Evolutionary conservation across 441 rosid genomes (phyloP).

Genomic region (Daphne laureola): DNA sequence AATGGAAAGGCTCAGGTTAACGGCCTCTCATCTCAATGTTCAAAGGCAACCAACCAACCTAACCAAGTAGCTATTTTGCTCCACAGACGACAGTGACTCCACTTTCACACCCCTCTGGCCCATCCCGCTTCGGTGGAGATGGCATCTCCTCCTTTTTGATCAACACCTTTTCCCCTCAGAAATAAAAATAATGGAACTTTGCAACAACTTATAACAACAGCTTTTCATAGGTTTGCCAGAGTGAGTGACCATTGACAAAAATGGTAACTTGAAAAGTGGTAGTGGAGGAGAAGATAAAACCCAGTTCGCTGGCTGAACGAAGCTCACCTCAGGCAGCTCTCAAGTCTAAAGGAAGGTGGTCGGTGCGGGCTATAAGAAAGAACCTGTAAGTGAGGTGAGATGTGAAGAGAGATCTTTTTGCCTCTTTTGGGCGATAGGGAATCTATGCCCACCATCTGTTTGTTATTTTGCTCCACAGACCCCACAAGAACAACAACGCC

Average conservation of each 20-base stretch:
- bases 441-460: constrained; percentile 43
- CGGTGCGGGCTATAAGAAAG: too few species aligned
- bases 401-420: constrained; percentile 18
- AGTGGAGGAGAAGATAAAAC: background rate
- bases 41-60: too few species aligned
- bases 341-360: too few species aligned
- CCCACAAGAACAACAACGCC: constrained; percentile 16
- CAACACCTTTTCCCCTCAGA: too few species aligned
- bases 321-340: too few species aligned
- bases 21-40: background rate
- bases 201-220: too few species aligned
- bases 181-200: too few species aligned
- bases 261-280: background rate
- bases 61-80: too few species aligned
- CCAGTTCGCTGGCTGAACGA: too few species aligned
- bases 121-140: constrained; percentile 24
- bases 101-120: constrained; percentile 22
- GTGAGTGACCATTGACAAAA: background rate
- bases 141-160: constrained; percentile 11
- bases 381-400: too few species aligned
- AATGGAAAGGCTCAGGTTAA: constrained; percentile 1
- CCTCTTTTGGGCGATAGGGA: constrained; percentile 23
- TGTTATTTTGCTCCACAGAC: constrained; percentile 20
- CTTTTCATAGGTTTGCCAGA: too few species aligned
- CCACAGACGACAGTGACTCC: constrained; percentile 26